Percentiles rank a stretch among this genome's conserved stretches.
Evolutionary conservation across 768 basidiomycete species (phyloP).

Genomic region (Tulasnella sp.): DNA sequence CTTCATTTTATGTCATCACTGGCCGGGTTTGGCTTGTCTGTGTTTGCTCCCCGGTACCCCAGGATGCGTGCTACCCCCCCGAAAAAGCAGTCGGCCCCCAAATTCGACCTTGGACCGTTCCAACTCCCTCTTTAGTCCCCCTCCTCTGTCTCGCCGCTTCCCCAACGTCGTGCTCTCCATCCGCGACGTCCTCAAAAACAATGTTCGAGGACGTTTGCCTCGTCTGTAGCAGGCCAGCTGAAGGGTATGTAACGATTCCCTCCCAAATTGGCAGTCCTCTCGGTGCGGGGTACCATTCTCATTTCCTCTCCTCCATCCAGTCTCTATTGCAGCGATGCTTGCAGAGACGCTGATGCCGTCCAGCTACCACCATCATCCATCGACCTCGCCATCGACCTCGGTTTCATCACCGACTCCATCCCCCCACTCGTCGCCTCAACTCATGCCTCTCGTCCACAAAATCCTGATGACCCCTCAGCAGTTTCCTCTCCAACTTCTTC

Average conservation of each 20-base stretch:
- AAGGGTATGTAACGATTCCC: constrained; percentile 1
- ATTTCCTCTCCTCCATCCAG: constrained; percentile 2
- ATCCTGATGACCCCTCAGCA: background rate
- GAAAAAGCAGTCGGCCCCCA: too few relatives aligned
- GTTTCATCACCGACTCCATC: constrained; percentile 16
- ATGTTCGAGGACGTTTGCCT: constrained; percentile 16
- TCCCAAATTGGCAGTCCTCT: background rate
- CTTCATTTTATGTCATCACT: too few relatives aligned
- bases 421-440: constrained; percentile 11
- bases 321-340: constrained; percentile 20
- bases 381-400: constrained; percentile 16
- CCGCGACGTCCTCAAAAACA: background rate
- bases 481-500: constrained; percentile 19
- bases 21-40: too few relatives aligned
- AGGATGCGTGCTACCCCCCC: too few relatives aligned
- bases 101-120: too few relatives aligned
- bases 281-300: background rate
- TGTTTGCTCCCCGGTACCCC: too few relatives aligned
- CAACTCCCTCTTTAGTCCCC: background rate
- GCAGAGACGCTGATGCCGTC: constrained; percentile 15
- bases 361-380: constrained; percentile 10
- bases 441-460: background rate
- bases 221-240: constrained; percentile 12
- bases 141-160: background rate
- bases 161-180: background rate